Percentiles rank a stretch among this genome's conserved stretches.
phyloP scores from a whole-genome alignment of 805 yeast genomes.

The Candida parachauliodes region DNA sequence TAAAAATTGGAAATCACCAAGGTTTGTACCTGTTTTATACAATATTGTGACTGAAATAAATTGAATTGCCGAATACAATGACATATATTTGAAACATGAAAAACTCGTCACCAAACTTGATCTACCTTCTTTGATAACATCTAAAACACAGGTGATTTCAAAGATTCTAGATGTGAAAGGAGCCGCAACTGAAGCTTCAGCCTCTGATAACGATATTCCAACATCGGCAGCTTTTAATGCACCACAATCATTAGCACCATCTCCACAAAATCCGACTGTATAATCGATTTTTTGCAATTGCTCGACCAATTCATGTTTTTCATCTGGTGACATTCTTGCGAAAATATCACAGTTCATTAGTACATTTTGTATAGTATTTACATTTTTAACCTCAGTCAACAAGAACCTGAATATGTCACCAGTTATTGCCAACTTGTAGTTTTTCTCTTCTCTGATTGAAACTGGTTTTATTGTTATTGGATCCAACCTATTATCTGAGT shows the following conservation, averaged over 20 bases:
- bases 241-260: conserved; percentile 99
- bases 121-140: conserved; percentile 90
- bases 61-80: conserved; percentile 94
- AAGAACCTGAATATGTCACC: conserved; percentile 88
- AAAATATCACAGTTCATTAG: conserved; percentile 72
- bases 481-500: conserved; percentile 57
- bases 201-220: conserved; percentile 93
- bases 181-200: conserved; percentile 98
- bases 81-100: conserved; percentile 97
- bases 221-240: conserved; percentile 97
- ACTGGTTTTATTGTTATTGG: conserved; percentile 55
- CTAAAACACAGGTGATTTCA: conserved; percentile 89
- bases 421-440: conserved; percentile 76
- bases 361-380: conserved; percentile 45
- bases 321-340: conserved; percentile 99
- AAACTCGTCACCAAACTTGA: conserved; percentile 93
- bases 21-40: conserved; percentile 83
- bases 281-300: conserved; percentile 81
- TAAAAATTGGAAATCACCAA: conserved; percentile 95
- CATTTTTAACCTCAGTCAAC: conserved; percentile 50
- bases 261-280: conserved; percentile 97
- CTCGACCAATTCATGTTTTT: conserved; percentile 91
- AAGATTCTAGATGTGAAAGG: conserved; percentile 91
- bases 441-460: conserved; percentile 18
- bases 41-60: conserved; percentile 82